Percentiles rank a stretch among this genome's conserved stretches.
Conservation (phyloP, 1,284 basidiomycete genomes). For the Peniophora sp. region DNA sequence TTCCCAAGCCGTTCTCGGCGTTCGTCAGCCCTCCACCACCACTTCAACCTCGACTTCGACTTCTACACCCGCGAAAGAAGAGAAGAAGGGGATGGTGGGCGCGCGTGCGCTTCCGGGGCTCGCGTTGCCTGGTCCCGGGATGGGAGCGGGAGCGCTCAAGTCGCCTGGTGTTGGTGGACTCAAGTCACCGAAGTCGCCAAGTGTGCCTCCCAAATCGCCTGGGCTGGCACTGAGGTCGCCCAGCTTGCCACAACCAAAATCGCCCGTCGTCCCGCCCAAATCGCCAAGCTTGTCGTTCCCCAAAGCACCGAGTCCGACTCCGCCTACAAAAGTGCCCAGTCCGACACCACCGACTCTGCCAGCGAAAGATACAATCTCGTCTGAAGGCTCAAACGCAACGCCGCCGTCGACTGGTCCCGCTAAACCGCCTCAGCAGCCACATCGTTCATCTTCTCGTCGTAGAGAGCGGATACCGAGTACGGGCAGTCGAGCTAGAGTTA, state of each 20-base stretch:
- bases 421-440: neutral
- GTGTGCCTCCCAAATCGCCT: too few species aligned
- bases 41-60: constrained; percentile 1
- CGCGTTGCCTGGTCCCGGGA: constrained; percentile 10
- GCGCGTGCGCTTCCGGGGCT: constrained; percentile 33
- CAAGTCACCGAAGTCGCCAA: too few species aligned
- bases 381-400: neutral
- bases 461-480: constrained; percentile 49
- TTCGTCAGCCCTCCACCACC: constrained; percentile 16
- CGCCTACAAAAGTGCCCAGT: too few species aligned
- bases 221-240: too few species aligned
- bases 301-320: too few species aligned
- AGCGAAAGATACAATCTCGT: neutral
- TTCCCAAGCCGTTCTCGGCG: constrained; percentile 23
- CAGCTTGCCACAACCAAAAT: too few species aligned
- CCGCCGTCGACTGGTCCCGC: too few species aligned
- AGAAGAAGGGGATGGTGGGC: constrained; percentile 17
- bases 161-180: neutral
- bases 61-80: neutral
- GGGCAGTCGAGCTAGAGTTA: constrained; percentile 60
- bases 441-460: neutral
- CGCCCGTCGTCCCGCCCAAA: too few species aligned
- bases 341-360: too few species aligned
- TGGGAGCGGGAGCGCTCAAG: neutral
- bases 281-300: too few species aligned